Conservation (phyloP, 2,329 filamentous ascomycete species). For the Ceratocystis eucalypticola region DNA sequence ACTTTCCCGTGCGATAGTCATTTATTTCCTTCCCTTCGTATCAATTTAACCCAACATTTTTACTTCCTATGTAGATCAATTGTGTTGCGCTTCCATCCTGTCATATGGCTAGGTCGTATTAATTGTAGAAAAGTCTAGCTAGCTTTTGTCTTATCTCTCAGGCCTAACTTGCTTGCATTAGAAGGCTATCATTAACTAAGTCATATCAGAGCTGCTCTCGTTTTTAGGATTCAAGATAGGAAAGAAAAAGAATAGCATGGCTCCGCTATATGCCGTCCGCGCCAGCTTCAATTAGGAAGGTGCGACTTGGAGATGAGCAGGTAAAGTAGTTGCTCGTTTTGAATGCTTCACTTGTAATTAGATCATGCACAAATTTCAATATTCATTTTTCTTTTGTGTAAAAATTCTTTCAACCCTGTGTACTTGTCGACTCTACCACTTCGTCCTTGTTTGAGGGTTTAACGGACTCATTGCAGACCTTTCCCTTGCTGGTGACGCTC, state of each 20-base stretch:
- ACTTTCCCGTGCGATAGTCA: no score
- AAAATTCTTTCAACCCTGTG: background rate
- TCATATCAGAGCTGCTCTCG: background rate
- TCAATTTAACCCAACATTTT: no score
- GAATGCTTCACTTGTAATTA: background rate
- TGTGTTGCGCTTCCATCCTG: no score
- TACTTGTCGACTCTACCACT: background rate
- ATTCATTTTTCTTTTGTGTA: background rate
- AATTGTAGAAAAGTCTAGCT: no score
- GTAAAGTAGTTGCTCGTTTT: background rate
- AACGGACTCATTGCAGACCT: background rate
- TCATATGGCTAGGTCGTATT: no score
- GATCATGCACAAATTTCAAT: background rate
- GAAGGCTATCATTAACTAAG: no score
- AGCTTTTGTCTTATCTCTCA: no score
- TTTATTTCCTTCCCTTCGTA: no score
- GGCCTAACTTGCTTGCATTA: no score
- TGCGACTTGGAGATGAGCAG: background rate
- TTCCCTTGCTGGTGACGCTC: background rate
- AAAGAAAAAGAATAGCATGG: background rate
- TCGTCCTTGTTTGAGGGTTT: background rate
- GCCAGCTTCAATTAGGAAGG: background rate
- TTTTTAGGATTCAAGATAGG: background rate
- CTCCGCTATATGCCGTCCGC: background rate
- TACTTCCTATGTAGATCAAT: no score